Conservation (phyloP, 306 rosid species). For the Cucurbita pepo region DNA sequence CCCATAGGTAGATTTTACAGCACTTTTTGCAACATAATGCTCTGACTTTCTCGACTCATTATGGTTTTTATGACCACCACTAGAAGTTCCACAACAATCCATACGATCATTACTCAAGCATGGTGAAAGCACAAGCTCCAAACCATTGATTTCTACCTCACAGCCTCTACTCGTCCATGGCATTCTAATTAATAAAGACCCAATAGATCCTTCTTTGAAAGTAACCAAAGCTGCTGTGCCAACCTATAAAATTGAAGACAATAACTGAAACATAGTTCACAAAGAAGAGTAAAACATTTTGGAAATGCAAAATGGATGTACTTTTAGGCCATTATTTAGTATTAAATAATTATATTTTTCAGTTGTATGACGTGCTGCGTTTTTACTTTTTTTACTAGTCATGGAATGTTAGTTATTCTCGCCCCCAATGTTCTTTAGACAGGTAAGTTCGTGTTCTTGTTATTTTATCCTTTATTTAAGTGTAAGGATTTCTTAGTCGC, state of each 20-base stretch:
- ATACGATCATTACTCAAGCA: slow-evolving; percentile 15
- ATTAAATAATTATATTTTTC: not conserved
- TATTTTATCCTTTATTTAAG: not conserved
- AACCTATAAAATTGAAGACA: slow-evolving; percentile 17
- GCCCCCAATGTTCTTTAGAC: not conserved
- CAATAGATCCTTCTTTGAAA: slow-evolving; percentile 86
- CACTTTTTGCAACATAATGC: slow-evolving; percentile 17
- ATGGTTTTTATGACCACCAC: slow-evolving; percentile 14
- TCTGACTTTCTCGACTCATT: slow-evolving; percentile 21
- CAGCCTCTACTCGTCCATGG: slow-evolving; percentile 85
- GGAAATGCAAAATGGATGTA: not conserved
- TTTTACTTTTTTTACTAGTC: not conserved
- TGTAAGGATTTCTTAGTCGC: not conserved
- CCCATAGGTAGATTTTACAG: slow-evolving; percentile 35
- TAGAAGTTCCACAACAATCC: slow-evolving; percentile 27
- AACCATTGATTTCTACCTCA: slow-evolving; percentile 72
- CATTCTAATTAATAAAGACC: slow-evolving; percentile 55
- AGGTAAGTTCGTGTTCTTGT: not conserved
- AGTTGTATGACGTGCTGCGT: not conserved
- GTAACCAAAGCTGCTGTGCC: slow-evolving; percentile 33
- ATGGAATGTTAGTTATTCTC: not conserved
- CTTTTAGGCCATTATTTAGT: not conserved
- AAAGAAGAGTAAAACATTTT: not conserved
- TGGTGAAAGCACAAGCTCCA: slow-evolving; percentile 72
- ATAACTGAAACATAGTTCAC: not conserved